Conservation (phyloP, 83 land plant genomes). For the Isoetes engelmannii region DNA sequence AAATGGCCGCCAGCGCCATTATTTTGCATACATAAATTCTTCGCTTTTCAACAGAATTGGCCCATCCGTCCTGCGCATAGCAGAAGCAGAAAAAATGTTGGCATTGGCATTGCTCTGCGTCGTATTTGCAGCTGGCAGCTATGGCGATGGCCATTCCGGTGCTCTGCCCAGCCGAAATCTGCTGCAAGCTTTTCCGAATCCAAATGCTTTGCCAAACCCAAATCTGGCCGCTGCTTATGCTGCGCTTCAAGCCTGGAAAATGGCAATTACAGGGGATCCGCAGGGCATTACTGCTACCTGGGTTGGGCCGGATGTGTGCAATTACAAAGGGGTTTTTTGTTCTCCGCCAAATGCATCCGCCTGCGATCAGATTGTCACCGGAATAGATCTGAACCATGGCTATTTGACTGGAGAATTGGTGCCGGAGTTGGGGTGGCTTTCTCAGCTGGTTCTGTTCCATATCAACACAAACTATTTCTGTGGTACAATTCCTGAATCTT, state of each 20-base stretch:
- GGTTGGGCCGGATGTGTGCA: constrained; percentile 57
- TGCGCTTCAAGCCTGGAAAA: constrained; percentile 74
- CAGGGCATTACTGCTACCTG: constrained; percentile 40
- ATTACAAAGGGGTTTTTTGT: constrained; percentile 56
- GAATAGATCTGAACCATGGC: constrained; percentile 57
- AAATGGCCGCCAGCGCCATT: no score
- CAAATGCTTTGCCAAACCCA: no score
- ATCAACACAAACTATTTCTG: constrained; percentile 64
- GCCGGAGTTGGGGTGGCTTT: constrained; percentile 53
- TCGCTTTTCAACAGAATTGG: no score
- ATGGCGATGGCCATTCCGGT: no score
- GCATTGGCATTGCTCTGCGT: no score
- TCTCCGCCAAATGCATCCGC: constrained; percentile 30
- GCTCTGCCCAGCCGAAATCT: no score
- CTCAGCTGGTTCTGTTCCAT: constrained; percentile 61
- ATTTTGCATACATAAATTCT: no score
- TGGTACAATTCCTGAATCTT: constrained; percentile 26
- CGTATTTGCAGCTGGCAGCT: no score
- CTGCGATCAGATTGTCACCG: constrained; percentile 38
- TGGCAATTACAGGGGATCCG: constrained; percentile 56
- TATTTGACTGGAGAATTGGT: constrained; percentile 57
- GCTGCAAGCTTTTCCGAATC: no score
- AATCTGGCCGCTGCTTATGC: constrained; percentile 41
- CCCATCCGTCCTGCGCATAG: no score
- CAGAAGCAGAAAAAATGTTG: no score